These are phyloP conservation scores for Apiospora koreana DNA, from an alignment of 2,329 filamentous ascomycete genomes.

Conservation along the genomic window DNA sequence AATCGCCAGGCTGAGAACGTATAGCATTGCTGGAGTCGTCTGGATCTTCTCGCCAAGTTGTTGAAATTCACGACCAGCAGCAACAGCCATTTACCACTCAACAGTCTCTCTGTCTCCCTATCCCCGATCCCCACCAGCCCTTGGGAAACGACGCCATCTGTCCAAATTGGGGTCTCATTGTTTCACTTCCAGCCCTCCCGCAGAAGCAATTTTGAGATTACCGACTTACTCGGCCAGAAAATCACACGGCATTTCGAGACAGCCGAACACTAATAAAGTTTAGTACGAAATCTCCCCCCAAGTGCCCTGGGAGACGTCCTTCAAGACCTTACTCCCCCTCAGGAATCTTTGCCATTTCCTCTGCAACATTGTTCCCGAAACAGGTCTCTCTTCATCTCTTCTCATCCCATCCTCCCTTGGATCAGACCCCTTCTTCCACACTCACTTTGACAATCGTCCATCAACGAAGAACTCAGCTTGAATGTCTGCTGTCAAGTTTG, in stretches of 20 bases:
- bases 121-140: background rate
- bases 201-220: constrained; percentile 14
- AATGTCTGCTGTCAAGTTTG: constrained; percentile 61
- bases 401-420: constrained; percentile 21
- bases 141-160: constrained; percentile 12
- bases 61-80: background rate
- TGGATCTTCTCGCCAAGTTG: background rate
- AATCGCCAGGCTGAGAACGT: constrained; percentile 22
- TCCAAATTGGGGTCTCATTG: constrained; percentile 15
- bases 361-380: constrained; percentile 37
- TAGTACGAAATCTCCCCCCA: constrained; percentile 8
- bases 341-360: constrained; percentile 20
- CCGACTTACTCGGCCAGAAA: background rate
- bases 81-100: background rate
- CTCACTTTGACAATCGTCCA: constrained; percentile 17
- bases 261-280: constrained; percentile 10
- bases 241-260: constrained; percentile 5
- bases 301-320: constrained; percentile 4
- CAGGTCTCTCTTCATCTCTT: constrained; percentile 34
- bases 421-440: constrained; percentile 31
- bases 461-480: constrained; percentile 41
- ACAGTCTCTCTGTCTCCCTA: background rate
- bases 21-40: background rate
- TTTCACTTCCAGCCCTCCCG: constrained; percentile 16
- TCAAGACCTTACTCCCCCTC: constrained; percentile 18